Percentiles rank a stretch among this genome's conserved stretches.
Conservation (phyloP, 2,329 filamentous ascomycete species). For the Exserohilum rostratum region DNA sequence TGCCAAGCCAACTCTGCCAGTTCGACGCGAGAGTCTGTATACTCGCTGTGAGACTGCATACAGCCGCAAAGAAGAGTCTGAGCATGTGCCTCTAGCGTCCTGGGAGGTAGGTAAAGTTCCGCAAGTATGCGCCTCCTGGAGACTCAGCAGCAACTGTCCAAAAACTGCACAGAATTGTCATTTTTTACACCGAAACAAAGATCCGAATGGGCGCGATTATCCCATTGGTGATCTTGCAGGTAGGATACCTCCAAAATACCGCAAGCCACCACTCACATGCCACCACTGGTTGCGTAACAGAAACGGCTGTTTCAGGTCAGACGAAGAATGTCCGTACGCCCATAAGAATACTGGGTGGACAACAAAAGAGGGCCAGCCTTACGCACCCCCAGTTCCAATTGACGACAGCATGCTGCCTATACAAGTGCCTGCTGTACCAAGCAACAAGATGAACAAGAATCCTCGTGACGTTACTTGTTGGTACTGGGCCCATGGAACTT, state of each 20-base stretch:
- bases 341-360: slow-evolving; percentile 40
- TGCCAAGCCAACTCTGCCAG: neutral
- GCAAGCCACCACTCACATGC: slow-evolving; percentile 37
- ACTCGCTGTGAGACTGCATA: slow-evolving; percentile 30
- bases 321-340: slow-evolving; percentile 33
- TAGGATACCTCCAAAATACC: slow-evolving; percentile 33
- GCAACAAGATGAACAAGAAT: neutral
- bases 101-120: slow-evolving; percentile 39
- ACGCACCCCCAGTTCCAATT: slow-evolving; percentile 9
- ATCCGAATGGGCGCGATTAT: slow-evolving; percentile 23
- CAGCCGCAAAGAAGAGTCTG: slow-evolving; percentile 20
- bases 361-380: neutral
- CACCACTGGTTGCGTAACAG: slow-evolving; percentile 27
- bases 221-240: slow-evolving; percentile 23
- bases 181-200: slow-evolving; percentile 37
- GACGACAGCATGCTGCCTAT: slow-evolving; percentile 10
- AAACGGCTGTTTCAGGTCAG: slow-evolving; percentile 25
- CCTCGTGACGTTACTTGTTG: slow-evolving; percentile 26
- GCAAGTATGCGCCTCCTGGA: slow-evolving; percentile 38
- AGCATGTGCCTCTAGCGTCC: slow-evolving; percentile 16
- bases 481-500: slow-evolving; percentile 23
- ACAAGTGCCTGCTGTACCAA: neutral
- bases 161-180: slow-evolving; percentile 24
- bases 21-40: slow-evolving; percentile 26
- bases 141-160: slow-evolving; percentile 28